Evolutionary conservation across 768 basidiomycete genomes (phyloP).

Genomic region (Lactarius akahatsu): DNA sequence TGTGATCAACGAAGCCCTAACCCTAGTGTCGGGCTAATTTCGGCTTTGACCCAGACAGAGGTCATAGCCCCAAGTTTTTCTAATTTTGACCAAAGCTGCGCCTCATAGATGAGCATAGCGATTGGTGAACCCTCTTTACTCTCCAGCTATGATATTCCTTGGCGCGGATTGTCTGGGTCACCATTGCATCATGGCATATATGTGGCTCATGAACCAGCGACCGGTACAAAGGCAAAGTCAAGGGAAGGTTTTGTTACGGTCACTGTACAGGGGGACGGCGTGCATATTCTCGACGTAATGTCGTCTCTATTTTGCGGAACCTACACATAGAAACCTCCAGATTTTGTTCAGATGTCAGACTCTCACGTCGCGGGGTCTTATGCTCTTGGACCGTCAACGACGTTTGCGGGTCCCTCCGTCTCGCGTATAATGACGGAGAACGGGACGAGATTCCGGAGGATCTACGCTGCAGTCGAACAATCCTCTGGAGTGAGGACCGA

Average conservation of each 20-base stretch:
- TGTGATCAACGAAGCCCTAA: constrained; percentile 14
- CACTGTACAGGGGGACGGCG: constrained; percentile 69
- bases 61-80: constrained; percentile 1
- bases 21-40: constrained; percentile 7
- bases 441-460: constrained; percentile 20
- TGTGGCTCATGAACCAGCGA: constrained; percentile 38
- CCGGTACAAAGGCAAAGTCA: constrained; percentile 31
- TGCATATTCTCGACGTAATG: constrained; percentile 73
- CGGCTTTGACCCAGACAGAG: background rate
- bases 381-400: constrained; percentile 29
- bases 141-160: constrained; percentile 23
- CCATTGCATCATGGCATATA: constrained; percentile 32
- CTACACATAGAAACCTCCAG: background rate
- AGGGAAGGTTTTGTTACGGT: constrained; percentile 62
- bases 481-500: constrained; percentile 7
- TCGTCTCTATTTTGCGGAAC: background rate
- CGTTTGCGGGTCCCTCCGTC: constrained; percentile 28
- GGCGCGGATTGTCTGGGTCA: background rate
- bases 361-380: constrained; percentile 25
- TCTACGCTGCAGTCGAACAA: constrained; percentile 24
- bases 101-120: constrained; percentile 17
- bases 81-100: background rate
- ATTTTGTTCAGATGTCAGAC: constrained; percentile 22
- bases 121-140: constrained; percentile 28
- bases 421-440: constrained; percentile 18